These are phyloP conservation scores for Acanthamoeba royreba DNA, from an alignment of 208 protist species.

Conservation along the genomic window DNA sequence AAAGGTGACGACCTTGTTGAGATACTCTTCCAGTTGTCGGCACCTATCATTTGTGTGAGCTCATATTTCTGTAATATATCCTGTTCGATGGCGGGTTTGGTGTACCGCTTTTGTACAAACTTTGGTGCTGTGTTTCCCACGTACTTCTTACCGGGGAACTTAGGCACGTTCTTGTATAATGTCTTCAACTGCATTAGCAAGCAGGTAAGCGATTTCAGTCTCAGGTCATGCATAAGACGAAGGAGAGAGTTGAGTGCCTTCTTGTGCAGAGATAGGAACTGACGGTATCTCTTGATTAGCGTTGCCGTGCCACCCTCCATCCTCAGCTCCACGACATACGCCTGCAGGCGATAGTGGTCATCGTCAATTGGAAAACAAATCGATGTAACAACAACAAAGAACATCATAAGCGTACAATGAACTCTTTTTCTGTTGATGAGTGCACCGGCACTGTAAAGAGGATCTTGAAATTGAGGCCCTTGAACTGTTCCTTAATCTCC, in stretches of 20 bases:
- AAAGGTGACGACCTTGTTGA: slow-evolving; percentile 18
- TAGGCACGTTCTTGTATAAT: slow-evolving; percentile 11
- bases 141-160: slow-evolving; percentile 42
- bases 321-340: slow-evolving; percentile 8
- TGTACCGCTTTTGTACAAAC: slow-evolving; percentile 22
- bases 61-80: no score
- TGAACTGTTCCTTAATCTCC: slow-evolving; percentile 32
- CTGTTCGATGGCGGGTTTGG: no score
- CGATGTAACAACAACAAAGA: not conserved
- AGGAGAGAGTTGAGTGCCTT: not conserved
- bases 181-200: not conserved
- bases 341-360: no score
- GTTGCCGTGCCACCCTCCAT: not conserved
- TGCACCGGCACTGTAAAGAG: slow-evolving; percentile 28
- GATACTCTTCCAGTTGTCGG: not conserved
- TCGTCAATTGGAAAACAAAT: no score
- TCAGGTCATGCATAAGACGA: no score
- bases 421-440: slow-evolving; percentile 33
- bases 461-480: slow-evolving; percentile 23
- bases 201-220: not conserved
- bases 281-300: slow-evolving; percentile 25
- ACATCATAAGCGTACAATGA: not conserved
- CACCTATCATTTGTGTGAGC: not conserved
- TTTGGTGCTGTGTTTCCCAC: slow-evolving; percentile 18
- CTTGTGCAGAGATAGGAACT: slow-evolving; percentile 24